Conservation (phyloP, 2,329 filamentous ascomycete genomes). For the Diplodia seriata region DNA sequence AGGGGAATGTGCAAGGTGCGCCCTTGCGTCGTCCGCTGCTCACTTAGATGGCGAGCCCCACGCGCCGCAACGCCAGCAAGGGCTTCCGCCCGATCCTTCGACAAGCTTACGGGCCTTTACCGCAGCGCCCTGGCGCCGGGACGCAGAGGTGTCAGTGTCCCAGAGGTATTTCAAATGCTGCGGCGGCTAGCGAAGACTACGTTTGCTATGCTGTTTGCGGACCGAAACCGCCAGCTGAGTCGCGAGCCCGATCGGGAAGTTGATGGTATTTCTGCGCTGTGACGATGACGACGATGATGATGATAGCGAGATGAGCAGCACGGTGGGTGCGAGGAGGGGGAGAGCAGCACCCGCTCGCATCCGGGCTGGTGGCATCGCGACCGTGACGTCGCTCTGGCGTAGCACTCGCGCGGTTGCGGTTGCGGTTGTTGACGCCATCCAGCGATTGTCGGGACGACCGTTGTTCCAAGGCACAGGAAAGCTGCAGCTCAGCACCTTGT, state of each 20-base stretch:
- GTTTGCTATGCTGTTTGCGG: conserved; percentile 27
- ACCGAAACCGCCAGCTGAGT: conserved; percentile 28
- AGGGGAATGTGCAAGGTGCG: conserved; percentile 29
- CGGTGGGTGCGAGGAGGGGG: not conserved
- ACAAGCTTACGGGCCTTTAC: conserved; percentile 24
- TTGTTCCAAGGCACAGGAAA: conserved; percentile 33
- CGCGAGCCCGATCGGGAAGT: conserved; percentile 10
- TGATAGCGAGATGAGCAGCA: not conserved
- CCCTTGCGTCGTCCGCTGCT: conserved; percentile 27
- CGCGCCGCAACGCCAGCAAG: conserved; percentile 28
- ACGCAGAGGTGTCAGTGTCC: conserved; percentile 22
- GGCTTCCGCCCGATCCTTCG: conserved; percentile 29
- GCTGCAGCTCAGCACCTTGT: conserved; percentile 28
- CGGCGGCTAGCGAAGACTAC: conserved; percentile 21
- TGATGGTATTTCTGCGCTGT: not conserved
- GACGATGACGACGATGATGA: not conserved
- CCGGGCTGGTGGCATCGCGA: conserved; percentile 13
- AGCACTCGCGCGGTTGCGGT: conserved; percentile 20
- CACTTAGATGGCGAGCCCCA: conserved; percentile 29
- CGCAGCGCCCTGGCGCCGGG: conserved; percentile 17
- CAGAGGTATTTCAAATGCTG: conserved; percentile 31
- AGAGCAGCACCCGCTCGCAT: conserved; percentile 10
- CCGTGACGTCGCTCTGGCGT: conserved; percentile 28
- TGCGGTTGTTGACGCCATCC: conserved; percentile 22
- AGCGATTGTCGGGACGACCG: conserved; percentile 30